These are phyloP conservation scores for Xylaria venustula DNA, from an alignment of 495 filamentous ascomycete genomes.

Conservation along the genomic window DNA sequence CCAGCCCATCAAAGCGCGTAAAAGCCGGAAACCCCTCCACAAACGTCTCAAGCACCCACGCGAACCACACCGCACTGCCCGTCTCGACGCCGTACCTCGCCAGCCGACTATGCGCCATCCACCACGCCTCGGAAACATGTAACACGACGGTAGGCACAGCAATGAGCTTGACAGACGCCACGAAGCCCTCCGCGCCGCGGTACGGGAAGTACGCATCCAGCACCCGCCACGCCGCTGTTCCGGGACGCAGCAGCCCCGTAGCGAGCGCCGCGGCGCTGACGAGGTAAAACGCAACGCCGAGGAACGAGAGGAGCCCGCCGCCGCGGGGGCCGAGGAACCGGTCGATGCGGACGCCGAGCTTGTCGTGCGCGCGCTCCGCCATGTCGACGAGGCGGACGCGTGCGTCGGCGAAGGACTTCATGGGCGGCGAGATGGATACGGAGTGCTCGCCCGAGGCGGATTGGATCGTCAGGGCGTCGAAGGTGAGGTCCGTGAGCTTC, in stretches of 20 bases:
- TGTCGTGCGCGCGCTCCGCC: slow-evolving; percentile 34
- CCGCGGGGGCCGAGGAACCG: slow-evolving; percentile 28
- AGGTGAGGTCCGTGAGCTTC: slow-evolving; percentile 57
- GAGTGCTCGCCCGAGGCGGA: slow-evolving; percentile 34
- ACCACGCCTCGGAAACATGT: slow-evolving; percentile 39
- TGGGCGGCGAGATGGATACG: slow-evolving; percentile 60
- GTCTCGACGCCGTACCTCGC: slow-evolving; percentile 29
- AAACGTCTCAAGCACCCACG: slow-evolving; percentile 38
- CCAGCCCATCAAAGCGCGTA: slow-evolving; percentile 39
- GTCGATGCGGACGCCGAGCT: slow-evolving; percentile 27
- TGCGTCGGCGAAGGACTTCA: slow-evolving; percentile 57
- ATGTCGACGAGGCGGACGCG: slow-evolving; percentile 66
- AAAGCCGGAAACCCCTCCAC: slow-evolving; percentile 41
- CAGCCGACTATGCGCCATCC: slow-evolving; percentile 34
- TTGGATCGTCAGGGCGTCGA: slow-evolving; percentile 55
- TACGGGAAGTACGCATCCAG: slow-evolving; percentile 24
- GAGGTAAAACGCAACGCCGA: slow-evolving; percentile 34
- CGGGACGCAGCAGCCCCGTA: slow-evolving; percentile 11
- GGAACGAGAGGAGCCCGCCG: slow-evolving; percentile 19
- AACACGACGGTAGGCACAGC: slow-evolving; percentile 33
- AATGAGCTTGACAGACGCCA: slow-evolving; percentile 39
- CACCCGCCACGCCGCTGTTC: slow-evolving; percentile 11
- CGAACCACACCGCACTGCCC: slow-evolving; percentile 32
- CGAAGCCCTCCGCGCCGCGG: slow-evolving; percentile 29
- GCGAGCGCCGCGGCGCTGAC: slow-evolving; percentile 22